phyloP scores from a whole-genome alignment of 192 early-diverging fungal genomes.

The Backusella morwellensis region DNA sequence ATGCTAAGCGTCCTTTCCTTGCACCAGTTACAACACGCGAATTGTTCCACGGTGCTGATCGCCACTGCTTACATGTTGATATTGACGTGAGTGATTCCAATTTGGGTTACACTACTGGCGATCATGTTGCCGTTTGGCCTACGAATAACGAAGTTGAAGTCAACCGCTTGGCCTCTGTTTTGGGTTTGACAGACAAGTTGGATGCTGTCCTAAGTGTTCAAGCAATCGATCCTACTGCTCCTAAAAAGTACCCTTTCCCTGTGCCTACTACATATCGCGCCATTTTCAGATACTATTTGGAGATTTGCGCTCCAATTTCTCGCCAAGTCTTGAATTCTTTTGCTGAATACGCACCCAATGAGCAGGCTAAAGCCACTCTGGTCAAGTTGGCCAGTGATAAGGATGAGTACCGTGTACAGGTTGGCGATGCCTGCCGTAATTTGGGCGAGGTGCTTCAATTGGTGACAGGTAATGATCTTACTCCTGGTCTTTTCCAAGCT shows the following conservation, averaged over 20 bases:
- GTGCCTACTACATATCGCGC: constrained; percentile 83
- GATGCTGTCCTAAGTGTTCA: constrained; percentile 69
- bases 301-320: constrained; percentile 75
- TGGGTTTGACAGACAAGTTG: constrained; percentile 63
- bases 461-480: constrained; percentile 13
- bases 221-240: constrained; percentile 72
- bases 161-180: constrained; percentile 55
- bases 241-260: constrained; percentile 87
- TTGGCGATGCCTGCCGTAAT: constrained; percentile 66
- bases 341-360: constrained; percentile 57
- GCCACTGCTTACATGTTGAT: constrained; percentile 92
- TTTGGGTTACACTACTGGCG: constrained; percentile 88
- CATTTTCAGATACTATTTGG: constrained; percentile 88
- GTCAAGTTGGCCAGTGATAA: constrained; percentile 63
- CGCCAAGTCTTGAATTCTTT: constrained; percentile 67
- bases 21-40: constrained; percentile 69
- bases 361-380: constrained; percentile 51
- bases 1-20: constrained; percentile 85
- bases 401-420: constrained; percentile 62
- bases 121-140: constrained; percentile 93
- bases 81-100: constrained; percentile 82
- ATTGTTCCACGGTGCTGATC: constrained; percentile 67
- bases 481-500: constrained; percentile 31
- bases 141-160: constrained; percentile 82
- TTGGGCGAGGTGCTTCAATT: constrained; percentile 72